These are phyloP conservation scores for Hansenula lynferdii DNA, from an alignment of 1,139 yeast species.

Conservation along the genomic window DNA sequence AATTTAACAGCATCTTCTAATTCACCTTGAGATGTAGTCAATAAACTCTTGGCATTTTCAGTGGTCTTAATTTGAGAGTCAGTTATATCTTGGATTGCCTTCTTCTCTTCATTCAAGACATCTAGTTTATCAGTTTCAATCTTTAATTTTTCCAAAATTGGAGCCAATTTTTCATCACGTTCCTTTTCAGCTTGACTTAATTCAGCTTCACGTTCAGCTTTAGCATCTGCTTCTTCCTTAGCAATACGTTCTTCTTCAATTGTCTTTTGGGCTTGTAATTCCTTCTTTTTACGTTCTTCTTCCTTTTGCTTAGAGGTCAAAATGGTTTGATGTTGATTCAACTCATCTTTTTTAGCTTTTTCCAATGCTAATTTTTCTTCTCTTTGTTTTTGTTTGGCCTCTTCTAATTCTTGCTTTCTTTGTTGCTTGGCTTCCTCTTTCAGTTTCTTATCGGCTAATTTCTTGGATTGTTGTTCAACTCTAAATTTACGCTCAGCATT, in stretches of 20 bases:
- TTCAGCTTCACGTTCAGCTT: conserved; percentile 20
- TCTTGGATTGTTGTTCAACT: conserved; percentile 19
- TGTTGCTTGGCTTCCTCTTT: conserved; percentile 29
- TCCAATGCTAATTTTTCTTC: conserved; percentile 20
- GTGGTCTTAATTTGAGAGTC: conserved; percentile 18
- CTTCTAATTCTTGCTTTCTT: conserved; percentile 26
- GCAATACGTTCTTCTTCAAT: conserved; percentile 19
- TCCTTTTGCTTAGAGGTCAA: conserved; percentile 20
- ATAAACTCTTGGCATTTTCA: conserved; percentile 18
- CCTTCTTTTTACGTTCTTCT: conserved; percentile 21
- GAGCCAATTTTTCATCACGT: conserved; percentile 20
- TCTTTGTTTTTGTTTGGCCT: conserved; percentile 17
- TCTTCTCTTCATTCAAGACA: conserved; percentile 20
- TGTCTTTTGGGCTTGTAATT: conserved; percentile 14
- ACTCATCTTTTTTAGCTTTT: conserved; percentile 21
- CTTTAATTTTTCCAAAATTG: conserved; percentile 19
- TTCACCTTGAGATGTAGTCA: conserved; percentile 20
- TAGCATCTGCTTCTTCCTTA: conserved; percentile 24
- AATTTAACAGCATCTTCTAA: conserved; percentile 17
- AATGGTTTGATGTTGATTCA: conserved; percentile 18
- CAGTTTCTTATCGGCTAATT: conserved; percentile 25
- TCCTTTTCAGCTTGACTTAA: conserved; percentile 20
- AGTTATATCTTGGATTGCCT: conserved; percentile 21
- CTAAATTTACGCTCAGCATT: conserved; percentile 19
- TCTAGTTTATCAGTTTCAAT: conserved; percentile 19